Evolutionary conservation across 2,329 filamentous ascomycete genomes (phyloP).

Genomic region (Botrytis porri): DNA sequence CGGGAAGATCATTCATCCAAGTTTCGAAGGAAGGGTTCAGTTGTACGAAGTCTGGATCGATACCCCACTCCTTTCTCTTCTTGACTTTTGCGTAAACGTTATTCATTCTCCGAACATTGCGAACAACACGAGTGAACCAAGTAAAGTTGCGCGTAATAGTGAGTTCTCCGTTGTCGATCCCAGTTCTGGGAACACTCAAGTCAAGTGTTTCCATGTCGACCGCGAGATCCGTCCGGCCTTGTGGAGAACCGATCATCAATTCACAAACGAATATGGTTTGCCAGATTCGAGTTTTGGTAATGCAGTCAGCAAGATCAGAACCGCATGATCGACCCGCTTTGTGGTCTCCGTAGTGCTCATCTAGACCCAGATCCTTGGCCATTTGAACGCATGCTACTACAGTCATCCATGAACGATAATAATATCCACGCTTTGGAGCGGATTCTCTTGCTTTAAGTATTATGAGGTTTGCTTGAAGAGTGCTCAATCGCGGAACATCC

Average conservation of each 20-base stretch:
- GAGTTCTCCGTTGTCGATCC: slow-evolving; percentile 71
- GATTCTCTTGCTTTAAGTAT: slow-evolving; percentile 88
- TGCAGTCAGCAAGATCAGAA: slow-evolving; percentile 68
- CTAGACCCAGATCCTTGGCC: slow-evolving; percentile 84
- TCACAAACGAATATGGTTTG: slow-evolving; percentile 83
- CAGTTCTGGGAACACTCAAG: slow-evolving; percentile 62
- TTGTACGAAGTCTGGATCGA: slow-evolving; percentile 77
- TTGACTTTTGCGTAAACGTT: slow-evolving; percentile 70
- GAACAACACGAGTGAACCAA: slow-evolving; percentile 74
- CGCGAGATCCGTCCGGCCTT: slow-evolving; percentile 79
- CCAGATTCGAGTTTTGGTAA: slow-evolving; percentile 84
- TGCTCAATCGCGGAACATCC: slow-evolving; percentile 86
- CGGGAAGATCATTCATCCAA: slow-evolving; percentile 75
- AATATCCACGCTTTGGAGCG: slow-evolving; percentile 90
- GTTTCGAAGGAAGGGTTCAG: slow-evolving; percentile 73
- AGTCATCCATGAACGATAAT: slow-evolving; percentile 96
- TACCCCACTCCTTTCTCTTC: slow-evolving; percentile 78
- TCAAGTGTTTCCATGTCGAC: slow-evolving; percentile 76
- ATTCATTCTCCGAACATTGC: slow-evolving; percentile 75
- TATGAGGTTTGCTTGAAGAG: slow-evolving; percentile 83
- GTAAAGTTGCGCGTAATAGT: slow-evolving; percentile 79
- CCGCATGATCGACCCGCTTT: slow-evolving; percentile 68
- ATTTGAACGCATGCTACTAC: slow-evolving; percentile 89
- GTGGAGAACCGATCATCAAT: slow-evolving; percentile 88
- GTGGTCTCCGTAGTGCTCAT: slow-evolving; percentile 82